phyloP scores from a whole-genome alignment of 2,329 filamentous ascomycete species.

The Akanthomyces muscarius region DNA sequence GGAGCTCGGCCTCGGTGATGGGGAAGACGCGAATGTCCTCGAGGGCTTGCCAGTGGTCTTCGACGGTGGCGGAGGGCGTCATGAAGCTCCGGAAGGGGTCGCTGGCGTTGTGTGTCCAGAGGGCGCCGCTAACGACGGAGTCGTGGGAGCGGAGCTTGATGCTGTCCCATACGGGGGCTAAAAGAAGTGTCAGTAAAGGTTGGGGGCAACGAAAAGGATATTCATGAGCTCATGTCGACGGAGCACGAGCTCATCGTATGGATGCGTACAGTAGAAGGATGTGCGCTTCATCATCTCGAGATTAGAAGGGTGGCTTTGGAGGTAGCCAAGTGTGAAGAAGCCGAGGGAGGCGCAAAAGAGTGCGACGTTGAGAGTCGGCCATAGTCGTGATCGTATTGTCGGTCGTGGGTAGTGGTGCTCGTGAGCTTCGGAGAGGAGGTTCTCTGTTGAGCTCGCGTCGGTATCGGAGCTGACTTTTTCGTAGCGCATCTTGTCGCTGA shows the following conservation, averaged over 20 bases:
- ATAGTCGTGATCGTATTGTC: not conserved
- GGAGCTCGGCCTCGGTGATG: slow-evolving; percentile 26
- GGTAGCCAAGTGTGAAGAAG: not conserved
- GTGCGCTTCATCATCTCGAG: slow-evolving; percentile 7
- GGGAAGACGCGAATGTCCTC: slow-evolving; percentile 16
- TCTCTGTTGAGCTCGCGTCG: not conserved
- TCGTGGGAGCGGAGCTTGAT: slow-evolving; percentile 9
- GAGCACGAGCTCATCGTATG: slow-evolving; percentile 73
- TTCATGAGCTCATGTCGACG: slow-evolving; percentile 62
- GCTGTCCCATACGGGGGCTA: slow-evolving; percentile 12
- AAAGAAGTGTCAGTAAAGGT: not conserved
- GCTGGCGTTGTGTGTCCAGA: slow-evolving; percentile 5
- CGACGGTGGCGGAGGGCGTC: not conserved
- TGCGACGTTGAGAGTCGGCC: not conserved
- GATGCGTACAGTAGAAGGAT: slow-evolving; percentile 10
- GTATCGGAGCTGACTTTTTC: not conserved
- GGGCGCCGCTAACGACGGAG: not conserved
- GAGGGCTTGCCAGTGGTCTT: slow-evolving; percentile 1
- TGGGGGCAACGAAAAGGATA: slow-evolving; percentile 39
- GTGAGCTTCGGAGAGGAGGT: not conserved
- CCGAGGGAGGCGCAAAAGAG: slow-evolving; percentile 3
- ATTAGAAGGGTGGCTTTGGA: not conserved
- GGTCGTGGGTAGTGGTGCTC: not conserved
- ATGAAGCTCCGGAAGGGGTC: not conserved
- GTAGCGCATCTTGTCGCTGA: not conserved